Base-by-base conservation (phyloP, 2,329 filamentous ascomycete species). In the Septoria linicola region DNA sequence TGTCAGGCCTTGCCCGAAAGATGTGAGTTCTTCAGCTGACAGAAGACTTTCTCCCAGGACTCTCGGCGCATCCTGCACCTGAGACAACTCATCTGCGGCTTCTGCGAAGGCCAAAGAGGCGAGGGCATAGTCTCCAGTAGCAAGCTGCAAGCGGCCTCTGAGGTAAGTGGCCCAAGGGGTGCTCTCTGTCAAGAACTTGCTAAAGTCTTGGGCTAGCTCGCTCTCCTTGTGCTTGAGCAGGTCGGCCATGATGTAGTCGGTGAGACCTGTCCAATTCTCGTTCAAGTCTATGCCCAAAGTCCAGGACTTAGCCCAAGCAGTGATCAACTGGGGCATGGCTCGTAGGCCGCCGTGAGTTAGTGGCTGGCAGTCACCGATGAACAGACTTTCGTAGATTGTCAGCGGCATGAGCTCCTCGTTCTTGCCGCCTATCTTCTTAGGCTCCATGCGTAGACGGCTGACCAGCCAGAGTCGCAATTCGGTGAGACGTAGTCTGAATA, bases 21-120 rank as follows among this genome's bases (percentile, higher is more conserved):
- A 74, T 46, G 77, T 75, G 10, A 84, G 85, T 59, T 96, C 89
- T 2, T 85, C 82, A 47, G 87, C 84, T 17, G 97, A 77, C 11
- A 96, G 79, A 7, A 83, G 82, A 36, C 75, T 73, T 6, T 77
- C 42, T 10, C 59, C 55, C 27, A 70, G 64, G 59, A 69, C 71
- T 17, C 35, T 43, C 11, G 37, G 35, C 8, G 25, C 27, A 42
- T 17, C 8, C 17, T 54, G 49, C 25, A 51, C 31, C 16, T 55
- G 39, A 11, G 59, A 47, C 16, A 68, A 51, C 7, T 60, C 61
- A 8, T 63, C 52, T 1, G 66, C 88, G 53, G 90, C 88, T 66
- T 87, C 92, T 60, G 84, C 84, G 70, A 99, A 96, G 64, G 83
- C 81, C 21, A 81, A 74, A 21, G 88, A 81, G 48, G 93, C 92